phyloP scores from a whole-genome alignment of 495 filamentous ascomycete genomes.

The Penicillium angulare region DNA sequence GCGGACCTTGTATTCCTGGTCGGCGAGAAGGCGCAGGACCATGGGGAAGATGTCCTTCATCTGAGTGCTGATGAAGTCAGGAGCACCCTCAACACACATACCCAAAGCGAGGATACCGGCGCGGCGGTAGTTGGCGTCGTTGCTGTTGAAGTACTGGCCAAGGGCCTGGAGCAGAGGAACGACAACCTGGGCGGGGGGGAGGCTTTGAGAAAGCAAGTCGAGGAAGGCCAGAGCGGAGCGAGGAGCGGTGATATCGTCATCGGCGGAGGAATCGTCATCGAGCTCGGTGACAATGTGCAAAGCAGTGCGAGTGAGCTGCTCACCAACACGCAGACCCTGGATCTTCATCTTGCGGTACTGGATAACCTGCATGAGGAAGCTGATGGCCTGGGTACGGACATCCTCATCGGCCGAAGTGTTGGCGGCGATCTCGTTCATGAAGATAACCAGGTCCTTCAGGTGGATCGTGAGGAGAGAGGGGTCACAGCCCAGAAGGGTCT shows the following conservation, averaged over 20 bases:
- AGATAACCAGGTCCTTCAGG: constrained; percentile 85
- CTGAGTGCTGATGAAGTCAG: constrained; percentile 92
- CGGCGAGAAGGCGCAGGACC: constrained; percentile 80
- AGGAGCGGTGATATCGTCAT: constrained; percentile 88
- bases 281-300: constrained; percentile 88
- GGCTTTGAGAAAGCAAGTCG: constrained; percentile 79
- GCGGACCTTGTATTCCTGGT: constrained; percentile 76
- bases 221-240: constrained; percentile 83
- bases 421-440: constrained; percentile 86
- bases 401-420: constrained; percentile 77
- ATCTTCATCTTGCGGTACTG: constrained; percentile 94
- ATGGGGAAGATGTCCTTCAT: constrained; percentile 81
- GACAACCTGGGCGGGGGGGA: constrained; percentile 92
- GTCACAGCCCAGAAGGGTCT: constrained; percentile 89
- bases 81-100: constrained; percentile 93
- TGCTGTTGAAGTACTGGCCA: constrained; percentile 70
- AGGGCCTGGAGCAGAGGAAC: constrained; percentile 86
- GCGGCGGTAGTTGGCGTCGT: constrained; percentile 74
- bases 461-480: constrained; percentile 77
- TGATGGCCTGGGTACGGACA: constrained; percentile 81
- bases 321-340: constrained; percentile 77
- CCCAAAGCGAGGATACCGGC: constrained; percentile 90
- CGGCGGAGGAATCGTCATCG: constrained; percentile 64
- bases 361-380: constrained; percentile 89
- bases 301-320: constrained; percentile 80